These are phyloP conservation scores for Voacanga thouarsii DNA, from an alignment of 257 asterid species.

Conservation along the genomic window DNA sequence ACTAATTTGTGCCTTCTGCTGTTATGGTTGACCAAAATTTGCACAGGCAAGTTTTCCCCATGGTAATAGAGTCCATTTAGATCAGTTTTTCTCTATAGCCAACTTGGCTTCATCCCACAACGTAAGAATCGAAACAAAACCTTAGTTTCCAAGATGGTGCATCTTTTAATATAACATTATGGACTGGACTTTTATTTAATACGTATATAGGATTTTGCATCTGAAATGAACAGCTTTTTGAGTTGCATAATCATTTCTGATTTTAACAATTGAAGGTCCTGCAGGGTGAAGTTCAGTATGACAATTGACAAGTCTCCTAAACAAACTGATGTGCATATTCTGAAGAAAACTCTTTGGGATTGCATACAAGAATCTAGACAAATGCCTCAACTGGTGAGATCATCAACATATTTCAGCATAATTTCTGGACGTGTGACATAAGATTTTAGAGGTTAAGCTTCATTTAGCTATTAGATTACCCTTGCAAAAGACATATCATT, in stretches of 20 bases:
- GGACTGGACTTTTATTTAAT: background rate
- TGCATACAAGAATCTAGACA: conserved; percentile 41
- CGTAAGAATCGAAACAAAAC: background rate
- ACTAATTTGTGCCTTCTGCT: background rate
- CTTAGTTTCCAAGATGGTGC: background rate
- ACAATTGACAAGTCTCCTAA: conserved; percentile 64
- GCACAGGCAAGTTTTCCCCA: background rate
- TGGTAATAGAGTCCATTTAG: background rate
- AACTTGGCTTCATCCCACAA: background rate
- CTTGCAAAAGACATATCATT: background rate
- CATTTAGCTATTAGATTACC: background rate
- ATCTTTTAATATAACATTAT: background rate
- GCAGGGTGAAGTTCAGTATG: conserved; percentile 66
- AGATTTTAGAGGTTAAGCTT: background rate
- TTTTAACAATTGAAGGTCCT: conserved; percentile 39
- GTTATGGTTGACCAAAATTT: background rate
- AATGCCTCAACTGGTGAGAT: background rate
- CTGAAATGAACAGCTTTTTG: background rate
- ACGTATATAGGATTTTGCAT: background rate
- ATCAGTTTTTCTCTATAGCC: background rate
- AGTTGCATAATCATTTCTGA: background rate
- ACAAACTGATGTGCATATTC: conserved; percentile 74
- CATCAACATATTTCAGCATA: background rate
- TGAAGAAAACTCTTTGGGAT: conserved; percentile 76
- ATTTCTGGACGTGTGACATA: background rate